phyloP scores from a whole-genome alignment of 2,329 filamentous ascomycete genomes.

The Diaporthe citrichinensis region DNA sequence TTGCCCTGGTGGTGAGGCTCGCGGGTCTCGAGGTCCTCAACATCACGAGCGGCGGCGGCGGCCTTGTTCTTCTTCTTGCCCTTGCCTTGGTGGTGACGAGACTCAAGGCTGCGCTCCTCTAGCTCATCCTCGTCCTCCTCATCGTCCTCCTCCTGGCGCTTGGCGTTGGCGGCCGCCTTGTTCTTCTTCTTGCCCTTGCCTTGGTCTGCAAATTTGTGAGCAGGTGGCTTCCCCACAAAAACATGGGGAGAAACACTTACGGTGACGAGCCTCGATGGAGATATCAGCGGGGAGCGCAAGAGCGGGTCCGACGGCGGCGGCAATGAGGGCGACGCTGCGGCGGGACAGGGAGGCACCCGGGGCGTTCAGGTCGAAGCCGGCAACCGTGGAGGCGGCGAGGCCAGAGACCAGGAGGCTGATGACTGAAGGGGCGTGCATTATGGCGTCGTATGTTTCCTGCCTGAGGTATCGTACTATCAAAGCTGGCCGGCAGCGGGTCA shows the following conservation, averaged over 20 bases:
- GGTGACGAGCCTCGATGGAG: conserved; percentile 41
- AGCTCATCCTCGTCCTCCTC: conserved; percentile 25
- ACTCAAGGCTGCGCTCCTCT: conserved; percentile 22
- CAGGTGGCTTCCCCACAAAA: neutral
- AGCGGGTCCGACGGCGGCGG: conserved; percentile 35
- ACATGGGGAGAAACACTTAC: neutral
- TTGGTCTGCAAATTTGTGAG: conserved; percentile 1
- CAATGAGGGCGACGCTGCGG: conserved; percentile 38
- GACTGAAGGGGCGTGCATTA: conserved; percentile 39
- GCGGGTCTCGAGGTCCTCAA: conserved; percentile 39
- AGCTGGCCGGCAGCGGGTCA: conserved; percentile 40
- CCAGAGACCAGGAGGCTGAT: conserved; percentile 39
- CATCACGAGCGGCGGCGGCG: neutral
- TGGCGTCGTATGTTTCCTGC: conserved; percentile 30
- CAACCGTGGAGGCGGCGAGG: conserved; percentile 37
- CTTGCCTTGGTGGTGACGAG: conserved; percentile 39
- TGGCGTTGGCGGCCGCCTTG: conserved; percentile 19
- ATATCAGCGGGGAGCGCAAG: conserved; percentile 44
- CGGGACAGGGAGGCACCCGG: conserved; percentile 36
- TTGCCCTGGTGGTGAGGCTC: conserved; percentile 41
- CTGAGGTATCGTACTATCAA: conserved; percentile 32
- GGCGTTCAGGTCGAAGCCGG: conserved; percentile 34
- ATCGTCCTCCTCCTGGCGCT: conserved; percentile 18
- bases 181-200: conserved; percentile 40
- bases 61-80: conserved; percentile 40